These are phyloP conservation scores for Craspedostauros australis DNA, from an alignment of 108 stramenopile species.

Conservation along the genomic window DNA sequence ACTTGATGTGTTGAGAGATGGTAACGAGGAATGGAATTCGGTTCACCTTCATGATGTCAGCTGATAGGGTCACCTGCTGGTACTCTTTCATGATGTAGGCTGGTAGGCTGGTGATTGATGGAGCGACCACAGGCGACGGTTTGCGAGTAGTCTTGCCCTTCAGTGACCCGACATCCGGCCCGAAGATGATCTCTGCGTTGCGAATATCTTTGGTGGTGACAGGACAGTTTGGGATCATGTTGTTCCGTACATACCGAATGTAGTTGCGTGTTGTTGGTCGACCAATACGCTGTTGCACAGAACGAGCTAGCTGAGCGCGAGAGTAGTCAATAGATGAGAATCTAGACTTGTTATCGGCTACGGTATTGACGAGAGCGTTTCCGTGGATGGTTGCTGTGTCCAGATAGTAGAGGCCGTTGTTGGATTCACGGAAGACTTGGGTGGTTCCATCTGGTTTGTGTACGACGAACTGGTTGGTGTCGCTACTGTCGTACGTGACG, in stretches of 20 bases:
- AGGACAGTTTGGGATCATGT: conserved; percentile 4
- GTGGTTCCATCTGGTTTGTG: neutral
- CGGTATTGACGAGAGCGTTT: conserved; percentile 5
- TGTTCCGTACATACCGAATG: conserved; percentile 5
- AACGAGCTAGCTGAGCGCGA: too few relatives aligned
- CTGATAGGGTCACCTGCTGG: conserved; percentile 19
- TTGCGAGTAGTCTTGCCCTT: conserved; percentile 32
- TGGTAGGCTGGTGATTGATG: conserved; percentile 8
- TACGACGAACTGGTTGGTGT: conserved; percentile 2
- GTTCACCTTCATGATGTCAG: conserved; percentile 32
- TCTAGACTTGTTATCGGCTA: too few relatives aligned
- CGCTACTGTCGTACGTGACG: conserved; percentile 14
- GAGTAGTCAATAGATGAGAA: too few relatives aligned
- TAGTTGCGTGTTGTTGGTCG: conserved; percentile 17
- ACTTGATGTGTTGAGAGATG: conserved; percentile 18
- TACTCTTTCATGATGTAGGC: conserved; percentile 3
- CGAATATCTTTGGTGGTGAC: neutral
- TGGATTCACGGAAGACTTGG: conserved; percentile 5
- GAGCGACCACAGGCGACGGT: conserved; percentile 1
- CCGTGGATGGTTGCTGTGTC: neutral
- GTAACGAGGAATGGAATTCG: conserved; percentile 33
- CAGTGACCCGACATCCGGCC: conserved; percentile 6
- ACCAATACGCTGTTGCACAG: too few relatives aligned
- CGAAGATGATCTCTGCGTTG: conserved; percentile 1
- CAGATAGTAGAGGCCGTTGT: conserved; percentile 3